These are phyloP conservation scores for Penicillium maclennaniae DNA, from an alignment of 495 filamentous ascomycete genomes.

Conservation along the genomic window DNA sequence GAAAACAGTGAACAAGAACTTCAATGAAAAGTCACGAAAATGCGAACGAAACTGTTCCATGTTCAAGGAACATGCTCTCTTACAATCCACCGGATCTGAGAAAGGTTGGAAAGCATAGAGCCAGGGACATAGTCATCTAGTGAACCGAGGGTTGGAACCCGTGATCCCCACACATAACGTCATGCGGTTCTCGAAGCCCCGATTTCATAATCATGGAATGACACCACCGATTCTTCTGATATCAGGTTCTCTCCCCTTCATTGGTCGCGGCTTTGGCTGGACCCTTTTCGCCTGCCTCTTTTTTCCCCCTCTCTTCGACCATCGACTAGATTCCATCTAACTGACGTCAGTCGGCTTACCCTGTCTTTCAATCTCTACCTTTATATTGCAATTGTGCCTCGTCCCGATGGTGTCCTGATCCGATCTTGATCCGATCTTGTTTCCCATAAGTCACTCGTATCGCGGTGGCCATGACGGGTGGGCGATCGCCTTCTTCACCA, in stretches of 20 bases:
- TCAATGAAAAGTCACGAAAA: too few species aligned
- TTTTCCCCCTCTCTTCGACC: not conserved
- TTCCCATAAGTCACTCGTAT: constrained; percentile 2
- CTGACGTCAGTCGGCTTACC: constrained; percentile 17
- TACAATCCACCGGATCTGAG: too few species aligned
- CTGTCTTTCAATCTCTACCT: not conserved
- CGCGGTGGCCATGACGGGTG: constrained; percentile 42
- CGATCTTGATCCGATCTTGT: constrained; percentile 5
- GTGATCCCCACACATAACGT: constrained; percentile 24
- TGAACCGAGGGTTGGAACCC: constrained; percentile 7
- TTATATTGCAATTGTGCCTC: not conserved
- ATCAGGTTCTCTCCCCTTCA: constrained; percentile 21
- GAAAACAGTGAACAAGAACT: too few species aligned
- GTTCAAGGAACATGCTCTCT: too few species aligned
- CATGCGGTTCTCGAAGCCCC: constrained; percentile 20
- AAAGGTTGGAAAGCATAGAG: too few species aligned
- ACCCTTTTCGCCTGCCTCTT: constrained; percentile 18
- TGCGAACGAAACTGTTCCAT: too few species aligned
- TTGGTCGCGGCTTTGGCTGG: constrained; percentile 21
- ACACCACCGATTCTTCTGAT: constrained; percentile 27
- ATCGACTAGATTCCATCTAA: constrained; percentile 5
- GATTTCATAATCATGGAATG: constrained; percentile 28
- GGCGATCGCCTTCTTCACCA: constrained; percentile 43
- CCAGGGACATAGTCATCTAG: too few species aligned
- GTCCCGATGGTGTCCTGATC: constrained; percentile 10